These are phyloP conservation scores for Tuber aestivum DNA, from an alignment of 495 filamentous ascomycete genomes.

Conservation along the genomic window DNA sequence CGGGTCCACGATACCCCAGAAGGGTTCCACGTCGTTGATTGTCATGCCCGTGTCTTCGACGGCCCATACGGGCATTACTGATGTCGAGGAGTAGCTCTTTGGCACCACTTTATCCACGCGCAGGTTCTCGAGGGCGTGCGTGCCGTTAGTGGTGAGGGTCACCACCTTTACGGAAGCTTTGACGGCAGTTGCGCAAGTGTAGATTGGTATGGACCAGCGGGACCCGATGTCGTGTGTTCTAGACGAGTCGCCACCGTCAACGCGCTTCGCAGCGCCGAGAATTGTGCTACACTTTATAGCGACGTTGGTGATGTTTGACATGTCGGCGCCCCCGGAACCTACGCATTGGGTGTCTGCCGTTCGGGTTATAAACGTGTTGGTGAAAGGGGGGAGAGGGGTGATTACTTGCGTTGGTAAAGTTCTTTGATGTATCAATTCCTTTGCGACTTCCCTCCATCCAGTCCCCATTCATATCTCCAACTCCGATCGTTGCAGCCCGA, in stretches of 20 bases:
- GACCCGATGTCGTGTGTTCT: constrained; percentile 42
- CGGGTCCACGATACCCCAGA: constrained; percentile 45
- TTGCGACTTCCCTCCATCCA: constrained; percentile 4
- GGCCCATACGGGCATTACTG: constrained; percentile 43
- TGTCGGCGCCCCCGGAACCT: constrained; percentile 34
- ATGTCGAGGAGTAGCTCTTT: constrained; percentile 38
- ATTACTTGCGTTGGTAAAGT: constrained; percentile 8
- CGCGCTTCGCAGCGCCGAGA: constrained; percentile 42
- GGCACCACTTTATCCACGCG: constrained; percentile 30
- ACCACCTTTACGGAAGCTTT: constrained; percentile 48
- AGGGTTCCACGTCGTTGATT: constrained; percentile 31
- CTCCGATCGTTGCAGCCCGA: background rate
- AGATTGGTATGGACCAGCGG: constrained; percentile 46
- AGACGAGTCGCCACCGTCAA: constrained; percentile 32
- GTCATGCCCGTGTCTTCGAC: constrained; percentile 42
- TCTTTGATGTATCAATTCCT: constrained; percentile 8
- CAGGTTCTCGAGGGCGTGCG: constrained; percentile 35
- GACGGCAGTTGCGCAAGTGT: constrained; percentile 45
- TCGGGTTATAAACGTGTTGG: background rate
- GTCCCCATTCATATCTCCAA: background rate
- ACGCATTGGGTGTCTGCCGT: constrained; percentile 37
- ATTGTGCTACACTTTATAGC: constrained; percentile 45
- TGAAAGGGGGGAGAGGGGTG: background rate
- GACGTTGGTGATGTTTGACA: constrained; percentile 47
- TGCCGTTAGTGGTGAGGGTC: constrained; percentile 43